Evolutionary conservation across 768 basidiomycete genomes (phyloP).

Genomic region (Clavaria fumosa): DNA sequence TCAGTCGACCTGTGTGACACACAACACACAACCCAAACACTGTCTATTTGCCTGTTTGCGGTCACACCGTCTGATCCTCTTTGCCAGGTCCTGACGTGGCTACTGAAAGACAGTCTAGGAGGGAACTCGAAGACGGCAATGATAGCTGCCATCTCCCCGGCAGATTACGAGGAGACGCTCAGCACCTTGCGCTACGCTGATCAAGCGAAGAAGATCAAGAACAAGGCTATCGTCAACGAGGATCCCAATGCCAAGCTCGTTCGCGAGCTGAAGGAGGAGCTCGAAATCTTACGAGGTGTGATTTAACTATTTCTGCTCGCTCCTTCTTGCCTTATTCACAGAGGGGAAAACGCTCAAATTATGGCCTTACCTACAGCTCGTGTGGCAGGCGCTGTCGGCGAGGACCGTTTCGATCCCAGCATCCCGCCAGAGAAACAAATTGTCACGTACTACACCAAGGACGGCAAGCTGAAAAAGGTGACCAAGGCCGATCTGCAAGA

Average conservation of each 20-base stretch:
- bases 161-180: conserved; percentile 95
- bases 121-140: conserved; percentile 98
- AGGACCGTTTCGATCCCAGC: conserved; percentile 72
- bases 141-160: conserved; percentile 98
- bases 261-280: conserved; percentile 95
- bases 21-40: too few relatives aligned
- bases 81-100: conserved; percentile 83
- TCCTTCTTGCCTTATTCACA: conserved; percentile 10
- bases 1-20: too few relatives aligned
- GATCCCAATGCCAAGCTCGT: conserved; percentile 99
- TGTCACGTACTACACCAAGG: conserved; percentile 85
- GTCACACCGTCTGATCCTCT: conserved; percentile 2
- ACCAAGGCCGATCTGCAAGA: conserved; percentile 97
- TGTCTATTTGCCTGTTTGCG: too few relatives aligned
- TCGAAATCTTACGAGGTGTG: conserved; percentile 78
- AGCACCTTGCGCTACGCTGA: conserved; percentile 96
- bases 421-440: conserved; percentile 92
- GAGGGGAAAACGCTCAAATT: too few relatives aligned
- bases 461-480: conserved; percentile 87
- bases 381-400: conserved; percentile 49
- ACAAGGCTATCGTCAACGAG: conserved; percentile 97
- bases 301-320: conserved; percentile 14
- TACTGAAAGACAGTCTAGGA: conserved; percentile 93
- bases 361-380: conserved; percentile 49
- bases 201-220: conserved; percentile 99